Evolutionary conservation across 2,329 filamentous ascomycete genomes (phyloP).

Genomic region (Tolypocladium ophioglossoides): DNA sequence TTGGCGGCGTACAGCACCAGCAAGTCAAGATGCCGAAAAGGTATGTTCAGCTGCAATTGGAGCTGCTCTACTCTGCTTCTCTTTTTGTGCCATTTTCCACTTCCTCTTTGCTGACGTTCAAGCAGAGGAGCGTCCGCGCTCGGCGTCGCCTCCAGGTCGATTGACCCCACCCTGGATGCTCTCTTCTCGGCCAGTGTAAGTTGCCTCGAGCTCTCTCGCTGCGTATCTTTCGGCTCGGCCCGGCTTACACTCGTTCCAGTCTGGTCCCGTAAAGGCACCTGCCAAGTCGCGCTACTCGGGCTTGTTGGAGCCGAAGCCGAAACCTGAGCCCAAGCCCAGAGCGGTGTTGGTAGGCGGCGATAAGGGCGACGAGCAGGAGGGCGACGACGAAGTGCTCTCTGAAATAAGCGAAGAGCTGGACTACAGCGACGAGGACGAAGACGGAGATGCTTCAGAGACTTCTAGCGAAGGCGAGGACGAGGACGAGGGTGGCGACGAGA

Average conservation of each 20-base stretch:
- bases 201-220: slow-evolving; percentile 10
- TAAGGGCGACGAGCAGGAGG: slow-evolving; percentile 13
- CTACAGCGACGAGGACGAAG: slow-evolving; percentile 16
- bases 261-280: slow-evolving; percentile 39
- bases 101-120: slow-evolving; percentile 8
- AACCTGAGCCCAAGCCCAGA: slow-evolving; percentile 11
- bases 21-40: slow-evolving; percentile 10
- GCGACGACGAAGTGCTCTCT: slow-evolving; percentile 21
- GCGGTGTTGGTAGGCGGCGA: slow-evolving; percentile 15
- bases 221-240: background rate
- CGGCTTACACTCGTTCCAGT: slow-evolving; percentile 21
- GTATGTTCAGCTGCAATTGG: slow-evolving; percentile 7
- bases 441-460: slow-evolving; percentile 16
- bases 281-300: slow-evolving; percentile 33
- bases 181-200: slow-evolving; percentile 66
- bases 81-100: background rate
- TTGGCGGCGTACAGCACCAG: background rate
- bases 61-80: background rate
- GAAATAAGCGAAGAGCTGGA: slow-evolving; percentile 14
- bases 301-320: slow-evolving; percentile 23
- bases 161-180: slow-evolving; percentile 60
- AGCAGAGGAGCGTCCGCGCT: slow-evolving; percentile 26
- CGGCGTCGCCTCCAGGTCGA: slow-evolving; percentile 37
- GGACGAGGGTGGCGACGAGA: background rate
- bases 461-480: slow-evolving; percentile 18